A percentile compares a stretch with the other conserved stretches of the same genome.
These are phyloP conservation scores for Mycena chlorophos DNA, from an alignment of 768 basidiomycete species.

Conservation along the genomic window DNA sequence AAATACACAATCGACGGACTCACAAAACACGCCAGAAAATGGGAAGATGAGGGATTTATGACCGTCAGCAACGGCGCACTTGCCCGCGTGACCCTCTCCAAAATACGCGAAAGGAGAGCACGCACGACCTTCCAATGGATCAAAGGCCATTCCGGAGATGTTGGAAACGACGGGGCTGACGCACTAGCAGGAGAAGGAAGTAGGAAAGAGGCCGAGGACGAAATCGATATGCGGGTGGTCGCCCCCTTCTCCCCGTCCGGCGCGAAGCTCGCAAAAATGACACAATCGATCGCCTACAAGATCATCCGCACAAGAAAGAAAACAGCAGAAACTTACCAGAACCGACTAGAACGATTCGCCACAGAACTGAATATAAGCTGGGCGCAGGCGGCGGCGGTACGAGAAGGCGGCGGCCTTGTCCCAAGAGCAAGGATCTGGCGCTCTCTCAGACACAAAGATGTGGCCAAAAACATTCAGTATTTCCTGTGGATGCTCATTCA, in stretches of 20 bases:
- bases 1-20: conserved; percentile 11
- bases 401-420: not conserved
- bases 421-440: conserved; percentile 2
- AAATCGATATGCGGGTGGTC: conserved; percentile 1
- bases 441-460: conserved; percentile 3
- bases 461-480: conserved; percentile 12
- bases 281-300: conserved; percentile 21
- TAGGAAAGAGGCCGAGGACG: not conserved
- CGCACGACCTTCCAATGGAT: conserved; percentile 27
- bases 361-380: not conserved
- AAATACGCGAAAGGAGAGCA: conserved; percentile 1
- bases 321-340: not conserved
- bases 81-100: not conserved
- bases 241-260: conserved; percentile 13
- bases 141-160: conserved; percentile 24
- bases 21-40: conserved; percentile 5
- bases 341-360: not conserved
- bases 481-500: conserved; percentile 26
- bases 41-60: conserved; percentile 10
- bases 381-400: not conserved
- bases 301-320: conserved; percentile 4
- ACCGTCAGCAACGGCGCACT: not conserved
- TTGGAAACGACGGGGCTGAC: conserved; percentile 30
- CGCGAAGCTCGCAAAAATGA: conserved; percentile 15
- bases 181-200: conserved; percentile 21